phyloP scores from a whole-genome alignment of 2,329 filamentous ascomycete species.

The Endoconidiophora polonica region DNA sequence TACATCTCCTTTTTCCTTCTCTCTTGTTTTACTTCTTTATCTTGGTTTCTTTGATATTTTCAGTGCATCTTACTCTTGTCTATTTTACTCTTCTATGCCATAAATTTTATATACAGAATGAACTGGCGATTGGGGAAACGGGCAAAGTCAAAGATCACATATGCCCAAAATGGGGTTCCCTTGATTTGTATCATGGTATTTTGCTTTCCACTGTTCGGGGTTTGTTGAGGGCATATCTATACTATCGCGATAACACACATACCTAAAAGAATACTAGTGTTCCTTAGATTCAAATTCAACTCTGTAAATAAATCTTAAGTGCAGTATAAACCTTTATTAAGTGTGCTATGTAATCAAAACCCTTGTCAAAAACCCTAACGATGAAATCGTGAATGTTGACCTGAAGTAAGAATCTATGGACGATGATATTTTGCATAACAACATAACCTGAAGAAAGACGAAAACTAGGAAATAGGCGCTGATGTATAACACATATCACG shows the following conservation, averaged over 20 bases:
- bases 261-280: neutral
- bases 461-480: too few relatives aligned
- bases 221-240: neutral
- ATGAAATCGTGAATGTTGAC: too few relatives aligned
- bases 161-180: neutral
- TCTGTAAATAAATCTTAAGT: too few relatives aligned
- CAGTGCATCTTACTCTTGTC: neutral
- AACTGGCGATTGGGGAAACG: too few relatives aligned
- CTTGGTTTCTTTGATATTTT: conserved; percentile 3
- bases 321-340: too few relatives aligned
- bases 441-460: too few relatives aligned
- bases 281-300: too few relatives aligned
- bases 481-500: too few relatives aligned
- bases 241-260: neutral
- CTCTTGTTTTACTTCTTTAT: neutral
- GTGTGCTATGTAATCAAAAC: too few relatives aligned
- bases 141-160: neutral
- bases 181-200: neutral
- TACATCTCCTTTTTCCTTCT: neutral
- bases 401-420: too few relatives aligned
- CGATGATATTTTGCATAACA: too few relatives aligned
- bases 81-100: neutral
- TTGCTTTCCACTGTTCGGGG: neutral
- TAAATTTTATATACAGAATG: neutral
- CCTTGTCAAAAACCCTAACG: too few relatives aligned